A percentile compares a stretch with the other conserved stretches of the same genome.
Evolutionary conservation across 108 stramenopile genomes (phyloP).

Genomic region (Skeletonema marinoi): DNA sequence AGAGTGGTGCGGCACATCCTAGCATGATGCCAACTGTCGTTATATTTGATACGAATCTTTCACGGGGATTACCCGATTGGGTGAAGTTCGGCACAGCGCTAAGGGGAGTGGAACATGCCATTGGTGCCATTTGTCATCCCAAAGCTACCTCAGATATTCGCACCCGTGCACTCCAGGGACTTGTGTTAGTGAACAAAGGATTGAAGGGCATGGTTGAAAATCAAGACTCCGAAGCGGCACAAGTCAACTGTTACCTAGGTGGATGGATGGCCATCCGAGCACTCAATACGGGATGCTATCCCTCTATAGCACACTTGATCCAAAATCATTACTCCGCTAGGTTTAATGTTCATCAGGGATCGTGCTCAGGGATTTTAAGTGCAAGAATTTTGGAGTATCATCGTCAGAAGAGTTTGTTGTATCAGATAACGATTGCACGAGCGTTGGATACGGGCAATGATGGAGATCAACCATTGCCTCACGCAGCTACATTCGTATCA

Average conservation of each 20-base stretch:
- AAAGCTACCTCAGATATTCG: conserved; percentile 28
- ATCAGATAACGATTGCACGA: conserved; percentile 26
- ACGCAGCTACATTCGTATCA: conserved; percentile 13
- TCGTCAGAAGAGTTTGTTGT: not conserved
- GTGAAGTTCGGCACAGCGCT: conserved; percentile 30
- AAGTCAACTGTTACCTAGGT: conserved; percentile 24
- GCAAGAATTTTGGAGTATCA: conserved; percentile 39
- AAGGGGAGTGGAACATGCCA: conserved; percentile 35
- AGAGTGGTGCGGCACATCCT: conserved; percentile 27
- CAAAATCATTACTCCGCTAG: conserved; percentile 46
- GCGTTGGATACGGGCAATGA: conserved; percentile 4
- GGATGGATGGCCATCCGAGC: conserved; percentile 29
- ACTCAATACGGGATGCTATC: conserved; percentile 36
- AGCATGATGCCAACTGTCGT: conserved; percentile 23
- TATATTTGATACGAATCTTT: conserved; percentile 24
- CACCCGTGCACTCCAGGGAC: conserved; percentile 8
- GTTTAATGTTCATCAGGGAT: conserved; percentile 38
- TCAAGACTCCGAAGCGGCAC: conserved; percentile 8
- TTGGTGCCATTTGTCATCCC: conserved; percentile 37
- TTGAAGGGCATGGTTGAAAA: not conserved
- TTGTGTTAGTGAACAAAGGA: conserved; percentile 7
- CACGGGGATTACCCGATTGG: conserved; percentile 40
- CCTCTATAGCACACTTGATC: conserved; percentile 33
- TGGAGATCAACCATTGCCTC: not conserved
- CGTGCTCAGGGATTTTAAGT: conserved; percentile 37